Percentiles rank a stretch among this genome's conserved stretches.
phyloP scores from a whole-genome alignment of 352 stramenopile species.

The Pythium brachiatum region DNA sequence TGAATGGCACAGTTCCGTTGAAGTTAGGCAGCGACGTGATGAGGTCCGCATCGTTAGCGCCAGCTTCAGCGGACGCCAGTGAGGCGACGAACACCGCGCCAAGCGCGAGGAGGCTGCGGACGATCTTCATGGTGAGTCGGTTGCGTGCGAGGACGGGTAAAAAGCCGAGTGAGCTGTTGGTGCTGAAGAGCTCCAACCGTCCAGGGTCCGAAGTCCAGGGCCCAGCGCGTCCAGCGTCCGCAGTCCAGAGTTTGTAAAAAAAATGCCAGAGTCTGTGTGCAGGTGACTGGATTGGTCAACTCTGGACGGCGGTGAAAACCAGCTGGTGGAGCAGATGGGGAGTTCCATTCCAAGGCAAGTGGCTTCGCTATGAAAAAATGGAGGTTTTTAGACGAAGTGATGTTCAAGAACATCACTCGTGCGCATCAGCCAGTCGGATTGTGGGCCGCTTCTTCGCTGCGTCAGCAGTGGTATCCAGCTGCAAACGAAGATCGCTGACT shows the following conservation, averaged over 20 bases:
- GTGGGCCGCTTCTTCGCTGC: neutral
- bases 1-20: slow-evolving; percentile 42
- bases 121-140: slow-evolving; percentile 32
- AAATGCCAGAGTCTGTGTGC: too few species aligned
- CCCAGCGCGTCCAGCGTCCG: too few species aligned
- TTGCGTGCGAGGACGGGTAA: neutral
- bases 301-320: neutral
- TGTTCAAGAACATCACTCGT: neutral
- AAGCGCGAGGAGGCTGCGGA: slow-evolving; percentile 31
- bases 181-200: neutral
- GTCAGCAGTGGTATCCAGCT: neutral
- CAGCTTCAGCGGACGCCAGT: slow-evolving; percentile 9
- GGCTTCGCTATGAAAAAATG: neutral
- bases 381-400: neutral
- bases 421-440: neutral
- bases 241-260: too few species aligned
- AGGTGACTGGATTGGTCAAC: too few species aligned
- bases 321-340: neutral
- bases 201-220: neutral
- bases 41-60: slow-evolving; percentile 43
- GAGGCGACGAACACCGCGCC: slow-evolving; percentile 22
- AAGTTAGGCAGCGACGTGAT: slow-evolving; percentile 53
- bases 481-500: neutral
- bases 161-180: slow-evolving; percentile 12
- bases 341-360: neutral